These are phyloP conservation scores for Schizosaccharomyces japonicus DNA, from an alignment of 805 yeast genomes.

Conservation along the genomic window DNA sequence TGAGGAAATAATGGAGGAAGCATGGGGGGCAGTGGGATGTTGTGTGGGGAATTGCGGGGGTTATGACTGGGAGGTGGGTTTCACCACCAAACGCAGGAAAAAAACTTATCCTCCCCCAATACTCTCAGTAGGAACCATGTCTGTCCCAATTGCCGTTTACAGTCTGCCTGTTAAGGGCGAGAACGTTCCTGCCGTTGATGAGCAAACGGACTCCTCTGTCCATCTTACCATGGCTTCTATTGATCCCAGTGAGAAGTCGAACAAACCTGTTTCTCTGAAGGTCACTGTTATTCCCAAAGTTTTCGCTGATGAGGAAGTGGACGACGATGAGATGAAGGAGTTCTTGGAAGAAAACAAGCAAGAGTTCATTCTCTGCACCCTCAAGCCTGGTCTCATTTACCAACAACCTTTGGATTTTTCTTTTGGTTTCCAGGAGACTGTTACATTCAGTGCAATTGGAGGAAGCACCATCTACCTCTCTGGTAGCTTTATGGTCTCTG, in stretches of 20 bases:
- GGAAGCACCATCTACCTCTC: slow-evolving; percentile 37
- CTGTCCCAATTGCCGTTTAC: slow-evolving; percentile 1
- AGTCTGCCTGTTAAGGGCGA: not conserved
- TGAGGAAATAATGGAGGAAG: no score
- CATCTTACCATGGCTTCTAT: slow-evolving; percentile 87
- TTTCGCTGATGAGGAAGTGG: slow-evolving; percentile 7
- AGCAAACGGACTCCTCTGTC: slow-evolving; percentile 14
- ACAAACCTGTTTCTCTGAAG: slow-evolving; percentile 63
- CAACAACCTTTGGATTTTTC: slow-evolving; percentile 84
- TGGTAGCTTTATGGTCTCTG: slow-evolving; percentile 74
- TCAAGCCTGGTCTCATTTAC: slow-evolving; percentile 42
- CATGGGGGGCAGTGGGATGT: no score
- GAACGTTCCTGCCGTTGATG: slow-evolving; percentile 1
- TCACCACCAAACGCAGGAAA: no score
- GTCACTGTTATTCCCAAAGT: slow-evolving; percentile 22
- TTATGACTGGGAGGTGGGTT: no score
- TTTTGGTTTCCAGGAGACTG: slow-evolving; percentile 80
- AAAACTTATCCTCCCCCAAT: no score
- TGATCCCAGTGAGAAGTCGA: slow-evolving; percentile 58
- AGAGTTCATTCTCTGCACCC: slow-evolving; percentile 61
- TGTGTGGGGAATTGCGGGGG: no score
- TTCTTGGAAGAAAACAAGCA: slow-evolving; percentile 17
- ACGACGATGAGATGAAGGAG: slow-evolving; percentile 5
- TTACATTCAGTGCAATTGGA: slow-evolving; percentile 84
- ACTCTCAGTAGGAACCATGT: not conserved